Conservation (phyloP, 129 eudicot species). For the Tagetes patula region DNA sequence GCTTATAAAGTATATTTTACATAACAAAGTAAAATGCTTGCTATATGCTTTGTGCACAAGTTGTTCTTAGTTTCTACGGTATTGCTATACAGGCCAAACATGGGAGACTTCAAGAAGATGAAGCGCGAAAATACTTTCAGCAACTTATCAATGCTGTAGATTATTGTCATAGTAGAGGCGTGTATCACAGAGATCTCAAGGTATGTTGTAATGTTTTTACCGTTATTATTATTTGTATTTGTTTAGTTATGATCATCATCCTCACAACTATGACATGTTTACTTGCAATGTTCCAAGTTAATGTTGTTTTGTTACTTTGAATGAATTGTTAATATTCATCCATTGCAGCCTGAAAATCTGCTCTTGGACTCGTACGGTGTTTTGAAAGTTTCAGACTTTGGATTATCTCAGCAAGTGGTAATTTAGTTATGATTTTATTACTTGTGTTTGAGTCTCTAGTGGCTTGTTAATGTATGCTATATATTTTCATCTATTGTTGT, state of each 20-base stretch:
- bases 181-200: constrained; percentile 93
- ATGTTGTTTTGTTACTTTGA: neutral
- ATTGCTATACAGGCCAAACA: constrained; percentile 53
- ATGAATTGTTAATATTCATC: neutral
- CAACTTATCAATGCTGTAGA: constrained; percentile 93
- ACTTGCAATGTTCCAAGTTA: neutral
- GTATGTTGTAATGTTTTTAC: constrained; percentile 23
- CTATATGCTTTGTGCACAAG: too few species aligned
- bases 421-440: neutral
- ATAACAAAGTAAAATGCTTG: too few species aligned
- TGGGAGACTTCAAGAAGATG: constrained; percentile 81
- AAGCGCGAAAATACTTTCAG: constrained; percentile 91
- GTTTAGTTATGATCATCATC: neutral
- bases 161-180: constrained; percentile 97
- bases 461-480: neutral
- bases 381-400: constrained; percentile 95
- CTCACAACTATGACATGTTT: neutral
- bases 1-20: too few species aligned
- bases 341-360: constrained; percentile 84
- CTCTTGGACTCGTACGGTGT: constrained; percentile 67
- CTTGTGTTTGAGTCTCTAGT: neutral
- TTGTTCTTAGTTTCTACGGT: neutral
- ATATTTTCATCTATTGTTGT: constrained; percentile 13
- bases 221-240: neutral
- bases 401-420: constrained; percentile 89